Percentiles rank a stretch among this genome's conserved stretches.
Conservation (phyloP, 495 filamentous ascomycete species). For the Podospora didyma region DNA sequence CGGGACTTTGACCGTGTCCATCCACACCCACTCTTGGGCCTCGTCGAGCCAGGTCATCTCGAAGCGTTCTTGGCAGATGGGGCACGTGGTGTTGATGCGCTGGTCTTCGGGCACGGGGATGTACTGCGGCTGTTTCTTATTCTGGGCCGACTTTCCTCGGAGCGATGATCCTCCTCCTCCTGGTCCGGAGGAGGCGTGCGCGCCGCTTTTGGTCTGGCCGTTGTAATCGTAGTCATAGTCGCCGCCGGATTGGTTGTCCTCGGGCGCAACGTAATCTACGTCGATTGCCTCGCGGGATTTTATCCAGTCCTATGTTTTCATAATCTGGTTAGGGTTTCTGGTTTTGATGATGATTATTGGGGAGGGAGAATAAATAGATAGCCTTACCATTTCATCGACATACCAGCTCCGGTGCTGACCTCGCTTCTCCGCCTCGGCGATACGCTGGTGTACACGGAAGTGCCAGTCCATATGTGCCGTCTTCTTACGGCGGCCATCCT, state of each 20-base stretch:
- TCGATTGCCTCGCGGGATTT: constrained; percentile 73
- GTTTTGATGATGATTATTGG: background rate
- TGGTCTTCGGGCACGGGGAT: constrained; percentile 74
- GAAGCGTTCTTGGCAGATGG: constrained; percentile 94
- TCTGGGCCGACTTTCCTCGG: background rate
- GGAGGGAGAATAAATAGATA: background rate
- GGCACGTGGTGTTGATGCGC: constrained; percentile 68
- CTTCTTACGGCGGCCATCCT: constrained; percentile 77
- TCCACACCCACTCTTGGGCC: constrained; percentile 95
- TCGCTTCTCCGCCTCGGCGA: constrained; percentile 73
- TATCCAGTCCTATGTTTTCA: constrained; percentile 69
- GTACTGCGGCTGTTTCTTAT: constrained; percentile 62
- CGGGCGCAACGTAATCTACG: constrained; percentile 44
- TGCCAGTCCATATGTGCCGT: constrained; percentile 97
- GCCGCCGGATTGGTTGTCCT: background rate
- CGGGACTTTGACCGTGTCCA: constrained; percentile 78
- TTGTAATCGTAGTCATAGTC: background rate
- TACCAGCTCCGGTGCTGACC: constrained; percentile 87
- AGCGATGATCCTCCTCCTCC: background rate
- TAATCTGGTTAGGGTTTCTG: constrained; percentile 14
- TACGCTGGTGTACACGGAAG: constrained; percentile 86
- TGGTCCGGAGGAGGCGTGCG: background rate
- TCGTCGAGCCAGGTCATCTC: constrained; percentile 85
- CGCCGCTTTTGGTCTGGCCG: background rate
- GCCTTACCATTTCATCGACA: constrained; percentile 75